A percentile compares a stretch with the other conserved stretches of the same genome.
Conservation (phyloP, 768 basidiomycete species). For the Lactarius vividus region DNA sequence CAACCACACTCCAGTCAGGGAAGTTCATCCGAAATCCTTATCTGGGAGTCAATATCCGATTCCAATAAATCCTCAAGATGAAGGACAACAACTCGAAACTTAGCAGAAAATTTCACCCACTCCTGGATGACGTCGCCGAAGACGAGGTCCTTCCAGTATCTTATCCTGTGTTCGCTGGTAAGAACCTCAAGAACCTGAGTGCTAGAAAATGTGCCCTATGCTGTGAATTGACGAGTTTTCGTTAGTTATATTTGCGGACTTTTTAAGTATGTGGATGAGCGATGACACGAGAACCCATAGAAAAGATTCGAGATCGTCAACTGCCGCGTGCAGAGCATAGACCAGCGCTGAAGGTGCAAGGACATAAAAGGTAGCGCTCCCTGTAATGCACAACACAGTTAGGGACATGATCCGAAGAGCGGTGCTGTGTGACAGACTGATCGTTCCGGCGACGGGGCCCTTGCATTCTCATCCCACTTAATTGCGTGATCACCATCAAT, state of each 20-base stretch:
- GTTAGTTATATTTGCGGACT: not conserved
- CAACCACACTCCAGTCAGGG: not conserved
- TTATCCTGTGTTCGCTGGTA: not conserved
- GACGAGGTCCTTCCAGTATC: not conserved
- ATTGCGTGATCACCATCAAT: slow-evolving; percentile 1
- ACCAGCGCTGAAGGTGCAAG: not conserved
- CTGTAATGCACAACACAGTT: not conserved
- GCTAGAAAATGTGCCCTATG: not conserved
- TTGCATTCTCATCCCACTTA: not conserved
- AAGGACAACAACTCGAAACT: too few relatives aligned
- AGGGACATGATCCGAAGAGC: too few relatives aligned
- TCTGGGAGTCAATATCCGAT: not conserved
- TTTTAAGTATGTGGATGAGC: not conserved
- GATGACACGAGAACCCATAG: not conserved
- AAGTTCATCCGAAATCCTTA: not conserved
- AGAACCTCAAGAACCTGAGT: not conserved
- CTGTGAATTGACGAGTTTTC: accelerated
- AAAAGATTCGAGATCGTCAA: slow-evolving; percentile 3
- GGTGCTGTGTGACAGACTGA: not conserved
- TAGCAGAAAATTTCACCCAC: not conserved
- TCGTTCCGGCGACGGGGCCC: not conserved
- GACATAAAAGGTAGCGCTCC: slow-evolving; percentile 2
- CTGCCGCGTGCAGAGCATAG: not conserved
- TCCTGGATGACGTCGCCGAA: not conserved
- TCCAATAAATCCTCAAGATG: too few relatives aligned